phyloP scores from a whole-genome alignment of 768 basidiomycete species.

The Amylocystis lapponica region DNA sequence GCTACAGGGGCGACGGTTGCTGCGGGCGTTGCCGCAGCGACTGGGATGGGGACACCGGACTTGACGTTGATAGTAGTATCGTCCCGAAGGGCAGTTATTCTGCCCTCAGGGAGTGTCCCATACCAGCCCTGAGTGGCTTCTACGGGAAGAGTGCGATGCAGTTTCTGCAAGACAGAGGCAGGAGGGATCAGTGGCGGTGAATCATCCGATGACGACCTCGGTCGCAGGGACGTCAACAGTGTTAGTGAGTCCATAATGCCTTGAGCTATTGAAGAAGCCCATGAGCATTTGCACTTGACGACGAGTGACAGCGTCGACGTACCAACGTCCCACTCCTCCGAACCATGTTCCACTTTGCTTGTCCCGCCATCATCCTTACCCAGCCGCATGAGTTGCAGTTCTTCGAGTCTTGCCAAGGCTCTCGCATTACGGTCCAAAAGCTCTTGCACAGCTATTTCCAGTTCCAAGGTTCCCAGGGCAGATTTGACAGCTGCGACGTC shows the following conservation, averaged over 20 bases:
- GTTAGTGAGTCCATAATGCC: slow-evolving; percentile 66
- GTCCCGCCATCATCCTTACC: slow-evolving; percentile 38
- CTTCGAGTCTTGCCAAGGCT: slow-evolving; percentile 59
- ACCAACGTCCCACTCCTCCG: slow-evolving; percentile 85
- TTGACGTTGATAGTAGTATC: slow-evolving; percentile 69
- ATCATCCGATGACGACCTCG: slow-evolving; percentile 44
- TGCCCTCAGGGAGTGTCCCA: slow-evolving; percentile 59
- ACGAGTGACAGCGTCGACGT: no score
- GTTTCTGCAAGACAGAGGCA: slow-evolving; percentile 55
- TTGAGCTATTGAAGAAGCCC: slow-evolving; percentile 44
- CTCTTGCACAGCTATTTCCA: slow-evolving; percentile 66
- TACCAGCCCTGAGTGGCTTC: slow-evolving; percentile 63
- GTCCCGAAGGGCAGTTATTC: slow-evolving; percentile 60
- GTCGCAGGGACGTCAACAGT: slow-evolving; percentile 64
- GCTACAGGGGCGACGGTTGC: slow-evolving; percentile 24
- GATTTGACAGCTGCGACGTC: slow-evolving; percentile 54
- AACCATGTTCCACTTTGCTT: slow-evolving; percentile 50
- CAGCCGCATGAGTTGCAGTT: slow-evolving; percentile 57
- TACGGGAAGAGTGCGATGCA: slow-evolving; percentile 64
- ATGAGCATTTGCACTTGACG: slow-evolving; percentile 10
- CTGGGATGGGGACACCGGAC: slow-evolving; percentile 19
- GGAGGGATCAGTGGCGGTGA: slow-evolving; percentile 54
- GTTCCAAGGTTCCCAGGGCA: slow-evolving; percentile 52
- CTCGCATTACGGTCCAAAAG: slow-evolving; percentile 59
- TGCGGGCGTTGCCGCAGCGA: slow-evolving; percentile 24